These are phyloP conservation scores for Fusarium nurragi DNA, from an alignment of 2,329 filamentous ascomycete genomes.

Conservation along the genomic window DNA sequence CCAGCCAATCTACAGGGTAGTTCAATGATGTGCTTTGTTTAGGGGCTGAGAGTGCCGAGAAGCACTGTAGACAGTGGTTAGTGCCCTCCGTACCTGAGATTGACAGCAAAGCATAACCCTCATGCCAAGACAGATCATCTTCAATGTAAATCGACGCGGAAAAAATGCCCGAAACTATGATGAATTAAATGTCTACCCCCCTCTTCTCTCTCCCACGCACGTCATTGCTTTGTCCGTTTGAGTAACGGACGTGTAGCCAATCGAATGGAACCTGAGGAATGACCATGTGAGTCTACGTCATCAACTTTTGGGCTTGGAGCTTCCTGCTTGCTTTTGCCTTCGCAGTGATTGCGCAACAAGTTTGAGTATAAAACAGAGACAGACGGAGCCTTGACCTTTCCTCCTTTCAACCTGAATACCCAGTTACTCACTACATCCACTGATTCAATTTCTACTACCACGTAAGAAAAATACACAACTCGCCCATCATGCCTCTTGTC, in stretches of 20 bases:
- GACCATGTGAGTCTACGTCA: slow-evolving; percentile 44
- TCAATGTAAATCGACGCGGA: not conserved
- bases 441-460: not conserved
- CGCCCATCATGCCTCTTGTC: slow-evolving; percentile 69
- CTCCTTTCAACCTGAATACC: not conserved
- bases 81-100: slow-evolving; percentile 24
- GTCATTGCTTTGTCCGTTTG: slow-evolving; percentile 26
- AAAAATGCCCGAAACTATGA: slow-evolving; percentile 22
- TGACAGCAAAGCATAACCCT: slow-evolving; percentile 22
- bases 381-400: not conserved
- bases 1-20: not conserved
- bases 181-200: slow-evolving; percentile 1
- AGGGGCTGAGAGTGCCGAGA: slow-evolving; percentile 13
- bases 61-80: slow-evolving; percentile 9
- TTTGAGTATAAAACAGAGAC: slow-evolving; percentile 25
- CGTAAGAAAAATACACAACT: not conserved
- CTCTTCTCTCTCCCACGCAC: slow-evolving; percentile 9
- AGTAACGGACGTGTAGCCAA: slow-evolving; percentile 30
- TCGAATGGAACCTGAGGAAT: slow-evolving; percentile 21
- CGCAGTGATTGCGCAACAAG: slow-evolving; percentile 10
- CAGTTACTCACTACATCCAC: not conserved
- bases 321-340: slow-evolving; percentile 17
- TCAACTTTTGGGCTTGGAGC: slow-evolving; percentile 26
- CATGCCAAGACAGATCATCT: slow-evolving; percentile 18
- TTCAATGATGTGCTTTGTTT: not conserved